Base-by-base conservation (phyloP, 257 asterid species). In the Solanum megistacrolobum region DNA sequence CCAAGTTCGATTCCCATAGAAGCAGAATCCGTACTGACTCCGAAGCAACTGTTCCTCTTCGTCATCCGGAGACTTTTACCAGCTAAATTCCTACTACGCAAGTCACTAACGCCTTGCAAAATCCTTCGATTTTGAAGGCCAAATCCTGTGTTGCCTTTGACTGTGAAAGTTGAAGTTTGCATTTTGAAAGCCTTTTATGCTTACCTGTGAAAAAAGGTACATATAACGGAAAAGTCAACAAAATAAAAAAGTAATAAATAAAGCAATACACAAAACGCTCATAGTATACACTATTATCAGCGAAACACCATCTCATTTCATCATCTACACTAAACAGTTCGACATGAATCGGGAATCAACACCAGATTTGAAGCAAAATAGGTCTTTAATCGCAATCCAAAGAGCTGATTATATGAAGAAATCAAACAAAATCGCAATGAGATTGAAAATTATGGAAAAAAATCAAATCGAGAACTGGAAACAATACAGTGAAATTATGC, bases 91-190 rank as follows among this genome's bases (percentile, higher is more conserved):
- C 73, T 88, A 46, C 86, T 91, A 85, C 90, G 83, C 48, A 84
- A 85, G 29, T 81, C 90, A 14, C 73, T 85, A 62, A 72, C 66
- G 62, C 90, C 90, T 39, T 83, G 84, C 31, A 89, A 89, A 89
- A 83, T 82, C 89, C 93, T 86, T 10, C 93, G 93, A 73, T 78
- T 90, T 18, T 60, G 90, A 48, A 91, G 73, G 86, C 90, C 92
- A 79, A 92, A 87, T 39, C 89, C 87, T 52, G 83, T 82, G 85
- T 84, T 92, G 29, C 92, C 92, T 86, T 88, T 93, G 58, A 91
- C 92, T 29, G 93, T 87, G 72, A 71, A 88, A 4, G 91, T 86
- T 27, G 94, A 92, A 62, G 93, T 93, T 93, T 94, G 95, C 98
- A 96, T 96, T 90, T 86, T 86, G 32, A 55, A 12, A 41, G 36